Evolutionary conservation across 2,329 filamentous ascomycete genomes (phyloP), one percentile per base, ranked within the genome.

Genomic region (Fusarium longipes): DNA sequence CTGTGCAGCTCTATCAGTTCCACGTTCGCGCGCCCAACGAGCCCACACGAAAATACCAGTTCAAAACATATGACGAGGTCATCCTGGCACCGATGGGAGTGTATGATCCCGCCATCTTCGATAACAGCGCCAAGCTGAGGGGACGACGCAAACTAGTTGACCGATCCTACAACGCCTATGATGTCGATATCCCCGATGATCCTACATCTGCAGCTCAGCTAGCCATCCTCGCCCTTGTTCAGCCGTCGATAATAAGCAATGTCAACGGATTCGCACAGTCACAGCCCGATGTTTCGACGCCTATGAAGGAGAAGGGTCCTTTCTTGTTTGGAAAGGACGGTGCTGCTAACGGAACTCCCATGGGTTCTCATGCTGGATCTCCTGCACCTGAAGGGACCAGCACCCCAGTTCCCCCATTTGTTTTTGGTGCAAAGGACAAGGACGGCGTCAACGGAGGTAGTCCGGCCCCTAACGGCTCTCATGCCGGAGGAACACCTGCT

Each of bases 41-140:
- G 76, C 91, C 96, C 50, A 99, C 96, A 2, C 87, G 90, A 66
- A 97, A 97, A 79, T 98, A 97, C 79, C 88, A 89, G 38, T 98
- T 97, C 84, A 98, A 98, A 83, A 94, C 92, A 1, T 99, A 98
- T 74, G 96, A 99, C 71, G 96, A 98, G 78, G 91, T 96, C 22
- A 92, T 97, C 71, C 84, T 99, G n/a, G 91, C 96, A 1, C 91
- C 94, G 1, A 93, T 97, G 90, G 94, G 93, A n/a, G 92, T 94
- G 73, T 97, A 96, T 77, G 91, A 95, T 62, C 95, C 96, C 0
- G 82, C 87, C 4, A 91, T 97, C 54, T 97, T 98, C 70, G 93
- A 97, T 75, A 91, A 93, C 72, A 88, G 86, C 27, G 81, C 86
- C 33, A 99, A 99, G 81, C 86, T 98, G 12, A 82, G 85, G 20